Conservation (phyloP, 176 grass and related monocot genomes). For the Zea luxurians region DNA sequence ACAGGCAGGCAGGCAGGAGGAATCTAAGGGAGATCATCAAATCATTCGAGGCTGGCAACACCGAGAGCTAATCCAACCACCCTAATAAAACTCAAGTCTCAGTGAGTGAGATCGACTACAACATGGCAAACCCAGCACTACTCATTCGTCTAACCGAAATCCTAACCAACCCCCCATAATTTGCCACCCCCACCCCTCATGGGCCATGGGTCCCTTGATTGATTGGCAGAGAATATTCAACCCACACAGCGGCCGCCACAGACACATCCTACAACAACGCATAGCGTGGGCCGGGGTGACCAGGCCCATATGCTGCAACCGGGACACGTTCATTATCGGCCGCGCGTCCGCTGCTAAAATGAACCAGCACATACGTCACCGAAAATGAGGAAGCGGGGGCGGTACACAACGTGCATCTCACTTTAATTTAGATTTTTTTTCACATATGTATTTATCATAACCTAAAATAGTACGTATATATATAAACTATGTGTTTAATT, state of each 20-base stretch:
- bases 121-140: background rate
- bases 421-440: too few species aligned
- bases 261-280: constrained; percentile 30
- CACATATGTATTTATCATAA: too few species aligned
- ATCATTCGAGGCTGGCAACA: background rate
- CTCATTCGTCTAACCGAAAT: constrained; percentile 18
- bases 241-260: constrained; percentile 31
- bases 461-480: too few species aligned
- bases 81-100: background rate
- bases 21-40: constrained; percentile 29
- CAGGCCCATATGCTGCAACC: background rate
- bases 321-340: constrained; percentile 3
- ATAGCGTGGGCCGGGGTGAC: constrained; percentile 15
- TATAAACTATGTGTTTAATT: too few species aligned
- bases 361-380: too few species aligned
- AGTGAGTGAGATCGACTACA: background rate
- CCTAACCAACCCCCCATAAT: constrained; percentile 13
- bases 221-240: constrained; percentile 19
- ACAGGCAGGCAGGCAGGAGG: constrained; percentile 20
- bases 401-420: too few species aligned
- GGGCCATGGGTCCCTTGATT: too few species aligned
- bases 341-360: too few species aligned
- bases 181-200: background rate
- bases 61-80: constrained; percentile 19
- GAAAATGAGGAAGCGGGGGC: too few species aligned